These are phyloP conservation scores for Vanrija sp. DNA, from an alignment of 1,284 basidiomycete genomes.

Conservation along the genomic window DNA sequence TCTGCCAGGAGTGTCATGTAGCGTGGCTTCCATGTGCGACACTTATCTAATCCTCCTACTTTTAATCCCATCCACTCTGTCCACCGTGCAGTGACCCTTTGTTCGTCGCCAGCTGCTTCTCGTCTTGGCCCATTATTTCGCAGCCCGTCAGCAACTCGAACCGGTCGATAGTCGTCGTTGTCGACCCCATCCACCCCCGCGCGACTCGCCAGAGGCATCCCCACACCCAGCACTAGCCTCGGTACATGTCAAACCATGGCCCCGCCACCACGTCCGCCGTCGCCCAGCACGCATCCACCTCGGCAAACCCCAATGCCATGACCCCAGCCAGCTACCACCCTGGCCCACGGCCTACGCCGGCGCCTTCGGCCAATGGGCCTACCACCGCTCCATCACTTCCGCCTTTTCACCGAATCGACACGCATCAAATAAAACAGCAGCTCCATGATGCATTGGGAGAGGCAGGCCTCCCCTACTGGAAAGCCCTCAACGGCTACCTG, in stretches of 20 bases:
- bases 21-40: not conserved
- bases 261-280: constrained; percentile 56
- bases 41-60: not conserved
- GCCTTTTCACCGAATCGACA: constrained; percentile 33
- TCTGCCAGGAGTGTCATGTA: not conserved
- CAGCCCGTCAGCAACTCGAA: not conserved
- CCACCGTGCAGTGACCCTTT: not conserved
- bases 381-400: constrained; percentile 43
- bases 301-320: constrained; percentile 54
- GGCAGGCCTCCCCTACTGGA: constrained; percentile 58
- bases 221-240: not conserved
- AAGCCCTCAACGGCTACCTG: constrained; percentile 44
- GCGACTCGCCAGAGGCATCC: not conserved
- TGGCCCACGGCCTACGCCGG: constrained; percentile 50
- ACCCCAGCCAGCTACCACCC: constrained; percentile 51
- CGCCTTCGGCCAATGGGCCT: constrained; percentile 51
- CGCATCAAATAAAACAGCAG: constrained; percentile 63
- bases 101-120: not conserved
- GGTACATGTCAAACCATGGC: constrained; percentile 50
- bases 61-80: not conserved
- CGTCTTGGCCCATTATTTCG: not conserved
- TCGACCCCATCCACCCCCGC: constrained; percentile 7
- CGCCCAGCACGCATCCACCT: constrained; percentile 47
- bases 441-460: constrained; percentile 70
- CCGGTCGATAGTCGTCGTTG: not conserved